Evolutionary conservation across 768 basidiomycete genomes (phyloP), one percentile per base, ranked within the genome.

Genomic region (Collybia nuda): DNA sequence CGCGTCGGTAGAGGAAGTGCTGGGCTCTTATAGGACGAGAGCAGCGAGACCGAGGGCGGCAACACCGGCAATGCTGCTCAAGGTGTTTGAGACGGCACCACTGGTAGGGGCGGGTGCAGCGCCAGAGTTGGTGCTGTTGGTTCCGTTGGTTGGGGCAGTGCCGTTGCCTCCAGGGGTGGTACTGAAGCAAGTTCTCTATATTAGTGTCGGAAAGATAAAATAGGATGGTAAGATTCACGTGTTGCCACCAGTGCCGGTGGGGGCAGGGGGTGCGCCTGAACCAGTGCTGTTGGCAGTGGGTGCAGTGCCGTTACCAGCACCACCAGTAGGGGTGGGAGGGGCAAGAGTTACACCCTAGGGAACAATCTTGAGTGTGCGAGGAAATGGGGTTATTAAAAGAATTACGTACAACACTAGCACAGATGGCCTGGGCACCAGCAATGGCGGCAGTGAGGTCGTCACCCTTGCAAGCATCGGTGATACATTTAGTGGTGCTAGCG

Each of bases 341-440:
- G 32, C 32, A 54, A 85, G 65, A 5, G 78, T 81, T 5, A 85
- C 79, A 50, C 81, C 81, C 82, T 85, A 54, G 23, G 1, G 18
- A 14, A 28, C 22, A 17, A 11, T 19, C 22, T n/a, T 32, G 7
- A 23, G n/a, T 17, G 4, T 6, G 21, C 19, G 12, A 19, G 19
- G 22, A 36, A 11, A 23, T 19, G 39, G 32, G 22, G n/a, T 47
- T 15, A 17, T 18, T n/a, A 17, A 6, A 23, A 32, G 46, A 12
- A 17, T 19, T 19, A 74, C 80, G 49, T 68, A 85, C 84, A 37
- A 78, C 81, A 39, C 71, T 64, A 0, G 60, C 60, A 53, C 85
- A 86, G 38, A 80, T 56, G 1, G 55, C 41, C 42, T 72, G 64
- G 5, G 84, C 76, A 47, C 62, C 64, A 0, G 48, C 17, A 44